Conservation (phyloP, 1,284 basidiomycete species). For the Trichosporon ovoides region DNA sequence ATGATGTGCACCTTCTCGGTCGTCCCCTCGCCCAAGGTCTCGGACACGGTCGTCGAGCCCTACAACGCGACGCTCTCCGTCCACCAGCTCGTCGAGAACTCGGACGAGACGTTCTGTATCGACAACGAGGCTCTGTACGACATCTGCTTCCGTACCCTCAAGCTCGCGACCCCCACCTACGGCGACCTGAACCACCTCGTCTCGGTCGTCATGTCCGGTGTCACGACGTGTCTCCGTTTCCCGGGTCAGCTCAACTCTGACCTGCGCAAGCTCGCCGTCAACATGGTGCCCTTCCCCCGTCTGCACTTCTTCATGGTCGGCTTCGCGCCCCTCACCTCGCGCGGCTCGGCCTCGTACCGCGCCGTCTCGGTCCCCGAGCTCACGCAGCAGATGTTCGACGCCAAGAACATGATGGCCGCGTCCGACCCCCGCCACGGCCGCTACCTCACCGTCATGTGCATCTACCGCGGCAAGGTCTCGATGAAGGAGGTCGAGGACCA, state of each 20-base stretch:
- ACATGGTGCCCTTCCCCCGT: conserved; percentile 87
- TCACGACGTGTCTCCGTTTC: conserved; percentile 57
- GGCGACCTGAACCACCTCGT: conserved; percentile 97
- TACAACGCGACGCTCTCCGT: conserved; percentile 61
- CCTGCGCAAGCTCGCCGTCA: conserved; percentile 86
- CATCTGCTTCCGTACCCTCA: conserved; percentile 95
- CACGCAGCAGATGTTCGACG: conserved; percentile 97
- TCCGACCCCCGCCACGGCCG: conserved; percentile 77
- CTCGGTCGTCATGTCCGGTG: conserved; percentile 93
- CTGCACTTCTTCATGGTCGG: conserved; percentile 98
- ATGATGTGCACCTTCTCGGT: conserved; percentile 63
- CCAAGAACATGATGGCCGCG: conserved; percentile 95
- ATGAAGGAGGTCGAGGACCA: conserved; percentile 99
- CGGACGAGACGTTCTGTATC: conserved; percentile 61
- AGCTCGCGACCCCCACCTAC: conserved; percentile 88
- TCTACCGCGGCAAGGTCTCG: conserved; percentile 97
- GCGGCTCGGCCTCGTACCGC: conserved; percentile 87
- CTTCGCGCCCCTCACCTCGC: conserved; percentile 88
- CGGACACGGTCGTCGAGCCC: conserved; percentile 59
- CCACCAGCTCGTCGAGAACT: conserved; percentile 61
- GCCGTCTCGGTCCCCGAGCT: conserved; percentile 93
- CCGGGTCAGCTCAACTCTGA: conserved; percentile 94
- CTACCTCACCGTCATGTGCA: conserved; percentile 74
- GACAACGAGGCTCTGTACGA: conserved; percentile 99
- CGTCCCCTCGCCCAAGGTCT: conserved; percentile 59